phyloP scores from a whole-genome alignment of 2,329 filamentous ascomycete genomes.

The Talaromyces sp. region DNA sequence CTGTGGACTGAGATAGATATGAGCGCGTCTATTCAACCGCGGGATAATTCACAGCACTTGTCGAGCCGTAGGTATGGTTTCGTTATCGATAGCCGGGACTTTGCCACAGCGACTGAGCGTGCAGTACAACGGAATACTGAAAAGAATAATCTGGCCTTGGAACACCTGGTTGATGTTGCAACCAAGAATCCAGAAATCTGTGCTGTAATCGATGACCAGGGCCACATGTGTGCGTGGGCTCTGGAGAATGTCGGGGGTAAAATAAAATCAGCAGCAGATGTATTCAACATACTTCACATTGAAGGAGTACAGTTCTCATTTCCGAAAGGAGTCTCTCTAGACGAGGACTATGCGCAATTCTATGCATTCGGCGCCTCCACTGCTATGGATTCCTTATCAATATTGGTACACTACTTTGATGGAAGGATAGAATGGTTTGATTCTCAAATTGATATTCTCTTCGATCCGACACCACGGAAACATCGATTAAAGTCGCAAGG shows the following conservation, averaged over 20 bases:
- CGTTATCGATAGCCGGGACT: slow-evolving; percentile 77
- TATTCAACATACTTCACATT: slow-evolving; percentile 85
- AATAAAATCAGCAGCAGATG: slow-evolving; percentile 60
- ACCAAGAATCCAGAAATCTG: slow-evolving; percentile 85
- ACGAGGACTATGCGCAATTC: slow-evolving; percentile 63
- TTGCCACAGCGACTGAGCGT: slow-evolving; percentile 71
- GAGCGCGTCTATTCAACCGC: slow-evolving; percentile 63
- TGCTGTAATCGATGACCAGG: slow-evolving; percentile 76
- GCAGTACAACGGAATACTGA: slow-evolving; percentile 64
- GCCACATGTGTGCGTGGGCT: slow-evolving; percentile 88
- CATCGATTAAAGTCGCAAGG: slow-evolving; percentile 61
- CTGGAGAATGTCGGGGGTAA: slow-evolving; percentile 80
- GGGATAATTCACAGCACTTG: slow-evolving; percentile 41
- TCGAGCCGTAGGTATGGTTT: slow-evolving; percentile 65
- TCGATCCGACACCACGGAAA: slow-evolving; percentile 65
- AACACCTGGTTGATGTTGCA: slow-evolving; percentile 81
- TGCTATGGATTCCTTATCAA: slow-evolving; percentile 61
- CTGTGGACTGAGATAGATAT: slow-evolving; percentile 82
- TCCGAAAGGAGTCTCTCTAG: slow-evolving; percentile 26
- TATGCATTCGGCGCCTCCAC: slow-evolving; percentile 67
- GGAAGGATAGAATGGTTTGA: slow-evolving; percentile 80
- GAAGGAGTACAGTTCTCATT: slow-evolving; percentile 53
- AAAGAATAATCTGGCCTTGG: slow-evolving; percentile 68
- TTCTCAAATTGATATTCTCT: slow-evolving; percentile 71
- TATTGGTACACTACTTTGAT: slow-evolving; percentile 81